These are phyloP conservation scores for Psilocybe cyanescens DNA, from an alignment of 768 basidiomycete genomes.

Conservation along the genomic window DNA sequence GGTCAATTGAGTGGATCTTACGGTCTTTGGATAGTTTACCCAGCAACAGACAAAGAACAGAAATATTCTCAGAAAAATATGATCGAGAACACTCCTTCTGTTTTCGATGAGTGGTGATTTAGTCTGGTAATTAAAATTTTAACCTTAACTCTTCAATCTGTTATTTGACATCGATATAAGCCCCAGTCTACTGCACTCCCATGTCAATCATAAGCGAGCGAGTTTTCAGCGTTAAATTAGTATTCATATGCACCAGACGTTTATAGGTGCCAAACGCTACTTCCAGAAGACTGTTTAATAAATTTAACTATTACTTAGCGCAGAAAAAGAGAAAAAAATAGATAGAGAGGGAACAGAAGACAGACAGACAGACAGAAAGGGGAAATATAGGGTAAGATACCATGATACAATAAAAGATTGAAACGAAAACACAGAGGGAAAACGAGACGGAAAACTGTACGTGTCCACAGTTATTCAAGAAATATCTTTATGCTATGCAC, in stretches of 20 bases:
- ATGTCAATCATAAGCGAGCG: constrained; percentile 1
- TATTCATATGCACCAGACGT: too few species aligned
- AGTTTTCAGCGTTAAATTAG: not conserved
- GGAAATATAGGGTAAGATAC: not conserved
- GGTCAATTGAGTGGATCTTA: not conserved
- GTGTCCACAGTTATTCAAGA: constrained; percentile 29
- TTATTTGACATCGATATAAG: too few species aligned
- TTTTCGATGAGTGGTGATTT: too few species aligned
- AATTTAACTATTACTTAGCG: not conserved
- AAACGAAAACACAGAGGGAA: not conserved
- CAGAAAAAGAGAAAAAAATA: not conserved
- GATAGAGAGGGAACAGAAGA: not conserved
- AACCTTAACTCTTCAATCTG: too few species aligned
- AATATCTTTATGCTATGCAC: constrained; percentile 43
- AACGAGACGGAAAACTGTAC: constrained; percentile 2
- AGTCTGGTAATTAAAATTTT: too few species aligned
- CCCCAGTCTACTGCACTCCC: too few species aligned
- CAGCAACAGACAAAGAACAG: too few species aligned
- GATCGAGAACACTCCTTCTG: too few species aligned
- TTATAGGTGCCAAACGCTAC: too few species aligned
- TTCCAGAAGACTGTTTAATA: too few species aligned
- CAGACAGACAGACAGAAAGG: not conserved
- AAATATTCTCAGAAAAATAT: too few species aligned
- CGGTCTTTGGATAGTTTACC: too few species aligned
- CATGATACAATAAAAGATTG: constrained; percentile 1